Evolutionary conservation across 75 land plant genomes (phyloP).

Genomic region (Selaginella moellendorffii): DNA sequence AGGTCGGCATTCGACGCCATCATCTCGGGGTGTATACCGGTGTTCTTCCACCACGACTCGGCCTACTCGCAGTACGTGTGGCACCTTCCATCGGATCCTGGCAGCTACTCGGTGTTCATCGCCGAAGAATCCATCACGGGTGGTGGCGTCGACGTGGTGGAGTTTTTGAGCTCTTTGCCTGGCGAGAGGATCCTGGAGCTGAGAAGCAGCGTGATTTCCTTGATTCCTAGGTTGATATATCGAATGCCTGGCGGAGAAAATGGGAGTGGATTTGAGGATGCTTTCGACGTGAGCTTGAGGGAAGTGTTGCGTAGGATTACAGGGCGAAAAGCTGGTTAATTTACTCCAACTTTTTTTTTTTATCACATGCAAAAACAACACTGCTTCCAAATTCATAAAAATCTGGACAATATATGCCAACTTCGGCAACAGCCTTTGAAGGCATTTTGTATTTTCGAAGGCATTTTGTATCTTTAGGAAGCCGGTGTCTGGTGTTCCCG

Average conservation of each 20-base stretch:
- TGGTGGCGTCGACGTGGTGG: background rate
- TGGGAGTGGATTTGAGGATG: background rate
- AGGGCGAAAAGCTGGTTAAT: background rate
- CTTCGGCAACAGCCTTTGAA: too few relatives aligned
- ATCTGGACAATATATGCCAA: too few relatives aligned
- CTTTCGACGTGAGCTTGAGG: slow-evolving; percentile 4
- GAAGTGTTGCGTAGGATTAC: background rate
- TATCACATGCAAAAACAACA: too few relatives aligned
- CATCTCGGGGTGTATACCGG: slow-evolving; percentile 5
- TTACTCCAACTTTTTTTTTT: too few relatives aligned
- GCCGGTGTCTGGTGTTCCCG: too few relatives aligned
- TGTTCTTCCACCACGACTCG: slow-evolving; percentile 7
- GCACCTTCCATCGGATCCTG: background rate
- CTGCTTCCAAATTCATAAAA: too few relatives aligned
- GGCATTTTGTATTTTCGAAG: too few relatives aligned
- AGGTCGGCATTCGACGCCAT: slow-evolving; percentile 4
- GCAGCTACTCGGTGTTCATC: background rate
- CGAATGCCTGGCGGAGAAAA: background rate
- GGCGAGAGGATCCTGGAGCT: background rate
- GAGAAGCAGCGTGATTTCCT: background rate
- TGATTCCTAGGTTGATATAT: slow-evolving; percentile 4
- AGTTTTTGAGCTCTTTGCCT: background rate
- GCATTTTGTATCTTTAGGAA: too few relatives aligned
- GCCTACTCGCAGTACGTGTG: slow-evolving; percentile 1
- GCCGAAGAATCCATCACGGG: background rate